A percentile compares a stretch with the other conserved stretches of the same genome.
phyloP scores from a whole-genome alignment of 73 alveolate genomes.

The Diophrys sp. region DNA sequence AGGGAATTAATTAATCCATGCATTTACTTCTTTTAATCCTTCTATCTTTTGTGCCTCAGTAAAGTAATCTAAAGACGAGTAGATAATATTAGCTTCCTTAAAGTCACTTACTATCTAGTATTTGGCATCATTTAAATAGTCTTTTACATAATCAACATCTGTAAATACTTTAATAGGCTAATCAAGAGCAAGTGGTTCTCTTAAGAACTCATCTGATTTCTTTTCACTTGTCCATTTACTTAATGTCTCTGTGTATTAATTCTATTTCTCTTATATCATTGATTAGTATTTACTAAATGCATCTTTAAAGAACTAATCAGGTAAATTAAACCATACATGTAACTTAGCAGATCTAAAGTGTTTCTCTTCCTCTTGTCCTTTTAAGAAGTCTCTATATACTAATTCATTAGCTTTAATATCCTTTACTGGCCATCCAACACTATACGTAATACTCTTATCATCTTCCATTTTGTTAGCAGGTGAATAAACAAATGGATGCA shows the following conservation, averaged over 20 bases:
- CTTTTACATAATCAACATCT: constrained; percentile 76
- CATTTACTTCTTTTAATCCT: neutral
- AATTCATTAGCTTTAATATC: constrained; percentile 66
- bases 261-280: no score
- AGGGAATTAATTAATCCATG: constrained; percentile 79
- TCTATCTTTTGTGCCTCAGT: neutral
- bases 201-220: constrained; percentile 15
- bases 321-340: constrained; percentile 88
- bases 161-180: constrained; percentile 67
- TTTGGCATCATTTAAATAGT: constrained; percentile 67
- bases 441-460: constrained; percentile 16
- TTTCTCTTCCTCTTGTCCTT: constrained; percentile 76
- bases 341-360: constrained; percentile 86
- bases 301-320: constrained; percentile 69
- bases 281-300: constrained; percentile 62
- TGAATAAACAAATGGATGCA: constrained; percentile 87
- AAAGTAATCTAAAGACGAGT: constrained; percentile 24
- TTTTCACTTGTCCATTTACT: no score
- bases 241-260: no score
- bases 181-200: constrained; percentile 40
- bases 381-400: constrained; percentile 83
- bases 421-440: constrained; percentile 72
- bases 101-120: constrained; percentile 61
- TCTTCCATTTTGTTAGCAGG: constrained; percentile 76
- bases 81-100: constrained; percentile 73